Conservation (phyloP, 345 rosid species). For the Lepidium sativum region DNA sequence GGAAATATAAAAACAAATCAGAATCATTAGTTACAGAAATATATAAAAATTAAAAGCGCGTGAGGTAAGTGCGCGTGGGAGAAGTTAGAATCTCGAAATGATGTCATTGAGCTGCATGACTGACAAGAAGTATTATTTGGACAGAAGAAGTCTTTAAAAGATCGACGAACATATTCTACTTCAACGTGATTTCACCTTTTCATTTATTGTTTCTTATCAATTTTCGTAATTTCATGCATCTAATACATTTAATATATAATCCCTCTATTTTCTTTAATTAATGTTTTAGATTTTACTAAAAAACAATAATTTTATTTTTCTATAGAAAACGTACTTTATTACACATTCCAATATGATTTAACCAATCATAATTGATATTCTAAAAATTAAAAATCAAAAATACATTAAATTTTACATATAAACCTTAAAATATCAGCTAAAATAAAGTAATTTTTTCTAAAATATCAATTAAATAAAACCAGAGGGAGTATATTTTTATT, state of each 20-base stretch:
- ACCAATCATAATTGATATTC: no score
- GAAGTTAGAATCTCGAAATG: not conserved
- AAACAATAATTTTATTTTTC: no score
- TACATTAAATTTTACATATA: no score
- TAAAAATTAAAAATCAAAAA: no score
- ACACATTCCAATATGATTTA: no score
- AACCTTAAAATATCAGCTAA: no score
- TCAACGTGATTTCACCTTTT: conserved; percentile 9
- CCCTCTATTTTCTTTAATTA: no score
- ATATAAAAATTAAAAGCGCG: not conserved
- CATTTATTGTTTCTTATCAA: not conserved
- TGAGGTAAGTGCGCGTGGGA: not conserved
- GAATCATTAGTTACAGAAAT: not conserved
- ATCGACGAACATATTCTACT: conserved; percentile 20
- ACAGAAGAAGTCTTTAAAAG: conserved; percentile 18
- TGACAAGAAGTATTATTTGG: conserved; percentile 19
- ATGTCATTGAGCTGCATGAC: conserved; percentile 15
- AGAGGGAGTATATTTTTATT: no score
- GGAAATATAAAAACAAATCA: not conserved
- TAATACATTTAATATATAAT: not conserved
- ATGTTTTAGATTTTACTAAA: no score
- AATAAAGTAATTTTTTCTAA: no score
- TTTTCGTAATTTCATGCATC: not conserved
- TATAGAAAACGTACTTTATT: no score
- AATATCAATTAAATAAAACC: no score